Evolutionary conservation across 2,329 filamentous ascomycete genomes (phyloP).

Genomic region (Ophiocordyceps camponoti-saundersi): DNA sequence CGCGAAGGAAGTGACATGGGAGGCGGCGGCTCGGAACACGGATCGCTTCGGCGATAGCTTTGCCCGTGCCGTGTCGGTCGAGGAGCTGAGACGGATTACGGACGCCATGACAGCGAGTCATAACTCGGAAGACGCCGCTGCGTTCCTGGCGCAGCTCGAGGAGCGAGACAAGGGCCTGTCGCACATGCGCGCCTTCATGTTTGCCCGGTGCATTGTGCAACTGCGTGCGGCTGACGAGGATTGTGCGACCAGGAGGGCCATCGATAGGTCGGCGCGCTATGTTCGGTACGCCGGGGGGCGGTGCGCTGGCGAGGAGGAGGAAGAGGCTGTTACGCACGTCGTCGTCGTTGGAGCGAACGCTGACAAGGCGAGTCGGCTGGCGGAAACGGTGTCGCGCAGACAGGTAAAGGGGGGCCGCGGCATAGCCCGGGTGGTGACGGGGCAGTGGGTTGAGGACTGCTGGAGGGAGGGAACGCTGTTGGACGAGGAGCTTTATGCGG

Average conservation of each 20-base stretch:
- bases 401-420: conserved; percentile 24
- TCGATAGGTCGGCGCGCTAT: conserved; percentile 33
- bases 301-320: conserved; percentile 31
- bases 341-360: conserved; percentile 31
- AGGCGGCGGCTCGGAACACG: conserved; percentile 40
- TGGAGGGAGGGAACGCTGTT: conserved; percentile 65
- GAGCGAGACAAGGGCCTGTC: conserved; percentile 39
- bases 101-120: conserved; percentile 31
- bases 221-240: conserved; percentile 15
- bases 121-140: conserved; percentile 16
- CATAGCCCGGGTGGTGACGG: conserved; percentile 52
- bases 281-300: conserved; percentile 54
- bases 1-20: conserved; percentile 36
- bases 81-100: conserved; percentile 42
- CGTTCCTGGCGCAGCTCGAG: conserved; percentile 32
- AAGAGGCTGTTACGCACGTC: conserved; percentile 52
- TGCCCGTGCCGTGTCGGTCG: conserved; percentile 45
- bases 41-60: conserved; percentile 78
- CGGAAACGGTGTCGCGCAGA: conserved; percentile 24
- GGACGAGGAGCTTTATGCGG: conserved; percentile 53
- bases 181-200: conserved; percentile 32
- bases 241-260: conserved; percentile 12
- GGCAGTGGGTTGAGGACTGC: conserved; percentile 61
- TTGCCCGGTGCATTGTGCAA: conserved; percentile 26
- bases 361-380: conserved; percentile 17